Evolutionary conservation across 257 asterid species (phyloP), one percentile per base, ranked within the genome.

Genomic region (Gentiana macrophylla): DNA sequence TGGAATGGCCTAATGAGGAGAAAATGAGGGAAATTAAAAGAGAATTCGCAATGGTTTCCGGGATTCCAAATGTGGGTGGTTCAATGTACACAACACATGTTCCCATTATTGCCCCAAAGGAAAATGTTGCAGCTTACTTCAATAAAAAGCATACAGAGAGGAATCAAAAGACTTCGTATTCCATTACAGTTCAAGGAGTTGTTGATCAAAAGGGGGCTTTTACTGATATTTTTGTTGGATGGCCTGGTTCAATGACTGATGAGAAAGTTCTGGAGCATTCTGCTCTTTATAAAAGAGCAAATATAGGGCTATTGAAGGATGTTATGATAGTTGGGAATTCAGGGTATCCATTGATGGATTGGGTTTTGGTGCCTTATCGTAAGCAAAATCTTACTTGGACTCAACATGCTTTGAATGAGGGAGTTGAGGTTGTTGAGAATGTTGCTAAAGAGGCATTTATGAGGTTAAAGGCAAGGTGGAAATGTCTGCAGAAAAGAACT

Each of bases 191-290:
- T 11, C 98, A 90, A 62, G 96, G 98, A 1, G 92, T 90, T 2
- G 94, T 90, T 1, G 94, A 84, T 46, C 63, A 72, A 0, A 68
- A 24, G 0, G 95, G 96, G 1, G 62, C 70, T 5, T 90, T 90
- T 50, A 80, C 94, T 0, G 98, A 90, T 60, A 78, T 90, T 6
- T 86, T 86, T 48, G 77, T 90, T 2, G 98, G 98, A 0, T 86
- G 91, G 89, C 98, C 98, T 15, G 98, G 96, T 1, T 84, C 98
- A 1, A 77, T 90, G 95, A 15, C 89, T 13, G 86, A 86, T 55
- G 94, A 86, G 36, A 84, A 80, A 12, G 85, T 90, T 3, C 66
- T 90, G 61, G 87, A 84, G 15, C 86, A 86, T 12, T 90, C 98
- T 0, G 75, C 86, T 3, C 79, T 90, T 52, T 75, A n/a, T 52